phyloP scores from a whole-genome alignment of 345 rosid genomes.

The Citrus mangshanensis region DNA sequence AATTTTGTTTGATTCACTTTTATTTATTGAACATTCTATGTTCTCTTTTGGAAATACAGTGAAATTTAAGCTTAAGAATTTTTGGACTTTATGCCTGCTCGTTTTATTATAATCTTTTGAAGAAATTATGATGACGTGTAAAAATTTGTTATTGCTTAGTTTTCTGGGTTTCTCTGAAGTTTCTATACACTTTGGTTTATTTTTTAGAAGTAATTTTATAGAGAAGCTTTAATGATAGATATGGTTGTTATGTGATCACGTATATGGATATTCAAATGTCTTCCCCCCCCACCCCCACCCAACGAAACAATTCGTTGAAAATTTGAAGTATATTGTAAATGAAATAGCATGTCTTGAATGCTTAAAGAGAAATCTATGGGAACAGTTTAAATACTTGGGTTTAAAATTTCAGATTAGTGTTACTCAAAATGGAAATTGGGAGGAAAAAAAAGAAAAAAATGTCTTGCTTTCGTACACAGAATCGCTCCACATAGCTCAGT shows the following conservation, averaged over 20 bases:
- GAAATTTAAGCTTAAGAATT: neutral
- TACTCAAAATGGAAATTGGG: neutral
- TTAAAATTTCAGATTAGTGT: neutral
- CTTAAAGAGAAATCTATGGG: neutral
- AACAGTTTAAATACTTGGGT: neutral
- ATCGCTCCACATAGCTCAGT: neutral
- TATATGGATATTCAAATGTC: neutral
- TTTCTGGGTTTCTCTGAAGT: neutral
- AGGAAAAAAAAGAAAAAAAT: neutral
- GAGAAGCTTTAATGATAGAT: neutral
- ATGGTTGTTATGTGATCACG: neutral
- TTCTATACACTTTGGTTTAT: neutral
- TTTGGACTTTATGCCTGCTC: neutral
- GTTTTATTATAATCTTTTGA: neutral
- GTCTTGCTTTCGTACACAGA: neutral
- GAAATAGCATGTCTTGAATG: neutral
- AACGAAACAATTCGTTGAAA: neutral
- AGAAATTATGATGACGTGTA: neutral
- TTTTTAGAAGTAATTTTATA: neutral
- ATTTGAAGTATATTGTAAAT: neutral
- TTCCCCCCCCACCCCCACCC: too few relatives aligned
- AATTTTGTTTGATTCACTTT: neutral
- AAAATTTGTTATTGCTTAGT: neutral
- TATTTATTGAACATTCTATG: neutral
- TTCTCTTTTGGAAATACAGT: neutral